Evolutionary conservation across 163 green algal species (phyloP).

Genomic region (Scenedesmus sp.): DNA sequence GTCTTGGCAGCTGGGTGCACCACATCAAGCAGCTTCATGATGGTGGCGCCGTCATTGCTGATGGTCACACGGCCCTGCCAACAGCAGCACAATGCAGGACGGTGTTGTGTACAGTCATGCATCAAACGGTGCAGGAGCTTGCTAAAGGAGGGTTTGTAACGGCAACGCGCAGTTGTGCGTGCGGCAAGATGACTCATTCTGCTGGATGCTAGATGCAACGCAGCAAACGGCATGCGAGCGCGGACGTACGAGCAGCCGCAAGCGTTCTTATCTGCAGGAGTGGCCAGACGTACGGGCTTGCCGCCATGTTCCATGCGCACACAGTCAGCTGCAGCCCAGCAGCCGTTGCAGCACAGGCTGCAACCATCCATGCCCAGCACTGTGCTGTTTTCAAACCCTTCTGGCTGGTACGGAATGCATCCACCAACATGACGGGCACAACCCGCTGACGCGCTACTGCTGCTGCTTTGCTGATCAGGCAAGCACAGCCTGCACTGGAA

Average conservation of each 20-base stretch:
- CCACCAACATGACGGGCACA: too few relatives aligned
- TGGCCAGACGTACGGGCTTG: not conserved
- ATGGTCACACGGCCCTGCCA: constrained; percentile 92
- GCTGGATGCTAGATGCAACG: not conserved
- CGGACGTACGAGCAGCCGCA: too few relatives aligned
- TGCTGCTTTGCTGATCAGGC: not conserved
- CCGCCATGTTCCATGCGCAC: not conserved
- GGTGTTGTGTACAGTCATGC: not conserved
- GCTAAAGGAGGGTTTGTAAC: not conserved
- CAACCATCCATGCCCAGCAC: not conserved
- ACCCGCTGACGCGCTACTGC: not conserved
- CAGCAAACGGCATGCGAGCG: not conserved
- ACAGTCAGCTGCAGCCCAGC: not conserved
- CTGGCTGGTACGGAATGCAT: not conserved
- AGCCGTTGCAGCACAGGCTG: not conserved
- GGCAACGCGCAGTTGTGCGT: not conserved
- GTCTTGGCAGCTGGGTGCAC: constrained; percentile 98
- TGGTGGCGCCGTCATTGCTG: constrained; percentile 98
- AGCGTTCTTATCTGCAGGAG: too few relatives aligned
- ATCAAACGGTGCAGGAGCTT: not conserved
- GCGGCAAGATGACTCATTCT: too few relatives aligned
- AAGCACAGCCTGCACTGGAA: not conserved
- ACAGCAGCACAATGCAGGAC: not conserved
- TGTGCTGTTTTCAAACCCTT: not conserved
- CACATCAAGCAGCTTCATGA: constrained; percentile 99